Conservation (phyloP, 805 yeast species). For the Jamesozyma piceae region DNA sequence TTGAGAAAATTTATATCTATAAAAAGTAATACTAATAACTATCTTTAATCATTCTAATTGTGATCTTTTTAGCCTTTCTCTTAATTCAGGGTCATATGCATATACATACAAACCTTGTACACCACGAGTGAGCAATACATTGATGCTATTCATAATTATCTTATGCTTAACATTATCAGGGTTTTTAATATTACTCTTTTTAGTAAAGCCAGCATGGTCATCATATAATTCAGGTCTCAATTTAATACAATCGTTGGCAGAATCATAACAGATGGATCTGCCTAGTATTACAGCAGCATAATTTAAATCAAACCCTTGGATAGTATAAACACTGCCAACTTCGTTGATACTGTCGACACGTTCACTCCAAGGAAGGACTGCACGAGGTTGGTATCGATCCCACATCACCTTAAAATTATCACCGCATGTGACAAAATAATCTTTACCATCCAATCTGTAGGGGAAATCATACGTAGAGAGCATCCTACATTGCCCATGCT, state of each 20-base stretch:
- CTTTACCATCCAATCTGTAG: constrained; percentile 37
- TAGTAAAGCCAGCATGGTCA: constrained; percentile 39
- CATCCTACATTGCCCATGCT: constrained; percentile 36
- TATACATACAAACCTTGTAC: constrained; percentile 36
- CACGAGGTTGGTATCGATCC: constrained; percentile 38
- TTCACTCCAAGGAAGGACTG: constrained; percentile 38
- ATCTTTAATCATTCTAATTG: background rate
- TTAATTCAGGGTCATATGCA: constrained; percentile 34
- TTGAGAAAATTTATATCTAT: background rate
- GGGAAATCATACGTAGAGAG: constrained; percentile 40
- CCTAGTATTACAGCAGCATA: constrained; percentile 41
- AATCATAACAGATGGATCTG: constrained; percentile 35
- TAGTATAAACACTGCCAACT: constrained; percentile 41
- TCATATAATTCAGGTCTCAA: constrained; percentile 34
- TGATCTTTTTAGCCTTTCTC: constrained; percentile 27
- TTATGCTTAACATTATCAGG: constrained; percentile 32
- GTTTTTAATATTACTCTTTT: constrained; percentile 32
- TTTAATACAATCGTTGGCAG: constrained; percentile 27
- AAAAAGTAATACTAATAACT: background rate
- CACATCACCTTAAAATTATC: constrained; percentile 37
- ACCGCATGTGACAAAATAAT: constrained; percentile 37
- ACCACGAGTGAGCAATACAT: constrained; percentile 39
- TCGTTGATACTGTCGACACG: constrained; percentile 38
- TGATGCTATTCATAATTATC: constrained; percentile 37
- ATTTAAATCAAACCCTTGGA: constrained; percentile 41